These are phyloP conservation scores for Microbotryum intermedium DNA, from an alignment of 1,284 basidiomycete species.

Conservation along the genomic window DNA sequence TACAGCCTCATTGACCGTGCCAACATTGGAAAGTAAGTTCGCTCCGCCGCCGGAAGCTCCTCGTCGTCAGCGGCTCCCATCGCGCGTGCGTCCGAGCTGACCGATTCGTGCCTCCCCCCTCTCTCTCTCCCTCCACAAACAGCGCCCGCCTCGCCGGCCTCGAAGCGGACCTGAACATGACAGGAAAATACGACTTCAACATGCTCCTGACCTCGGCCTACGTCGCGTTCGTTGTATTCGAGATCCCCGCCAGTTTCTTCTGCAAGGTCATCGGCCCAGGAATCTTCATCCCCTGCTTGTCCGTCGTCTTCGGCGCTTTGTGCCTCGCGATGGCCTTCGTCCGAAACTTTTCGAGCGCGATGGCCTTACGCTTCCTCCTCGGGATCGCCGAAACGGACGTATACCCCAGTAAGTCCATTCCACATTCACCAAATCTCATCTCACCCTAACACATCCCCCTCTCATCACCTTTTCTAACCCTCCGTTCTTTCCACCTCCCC, in stretches of 20 bases:
- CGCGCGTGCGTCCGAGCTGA: too few species aligned
- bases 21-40: slow-evolving; percentile 48
- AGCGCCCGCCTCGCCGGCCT: too few species aligned
- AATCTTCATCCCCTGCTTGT: slow-evolving; percentile 33
- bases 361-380: slow-evolving; percentile 35
- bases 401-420: not conserved
- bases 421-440: too few species aligned
- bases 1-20: slow-evolving; percentile 15
- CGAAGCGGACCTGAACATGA: too few species aligned
- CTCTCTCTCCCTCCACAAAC: too few species aligned
- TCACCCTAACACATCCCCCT: too few species aligned
- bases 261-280: slow-evolving; percentile 49
- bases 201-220: slow-evolving; percentile 32
- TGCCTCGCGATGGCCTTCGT: slow-evolving; percentile 30
- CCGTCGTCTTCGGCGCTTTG: slow-evolving; percentile 25
- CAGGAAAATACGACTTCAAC: slow-evolving; percentile 10
- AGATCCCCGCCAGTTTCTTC: slow-evolving; percentile 54
- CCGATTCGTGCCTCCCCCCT: too few species aligned
- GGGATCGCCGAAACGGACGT: slow-evolving; percentile 35
- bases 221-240: slow-evolving; percentile 51
- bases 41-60: slow-evolving; percentile 50
- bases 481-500: too few species aligned
- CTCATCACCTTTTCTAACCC: too few species aligned
- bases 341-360: slow-evolving; percentile 23
- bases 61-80: slow-evolving; percentile 46